phyloP scores from a whole-genome alignment of 768 basidiomycete species.

The Boletus pseudopeckii region DNA sequence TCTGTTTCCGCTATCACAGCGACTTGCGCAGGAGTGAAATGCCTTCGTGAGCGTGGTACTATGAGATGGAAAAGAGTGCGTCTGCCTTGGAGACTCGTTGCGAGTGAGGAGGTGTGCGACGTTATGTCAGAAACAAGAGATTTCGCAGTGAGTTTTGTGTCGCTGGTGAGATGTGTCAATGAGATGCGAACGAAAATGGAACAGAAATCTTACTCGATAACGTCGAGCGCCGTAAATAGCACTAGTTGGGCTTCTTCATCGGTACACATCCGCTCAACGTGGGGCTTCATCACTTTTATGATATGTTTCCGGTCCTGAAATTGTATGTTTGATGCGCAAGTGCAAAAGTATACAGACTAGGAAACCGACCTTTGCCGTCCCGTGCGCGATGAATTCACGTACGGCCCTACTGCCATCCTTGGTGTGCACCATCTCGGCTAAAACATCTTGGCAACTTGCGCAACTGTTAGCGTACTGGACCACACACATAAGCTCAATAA shows the following conservation, averaged over 20 bases:
- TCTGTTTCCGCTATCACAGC: conserved; percentile 72
- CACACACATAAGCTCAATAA: neutral
- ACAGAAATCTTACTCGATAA: conserved; percentile 66
- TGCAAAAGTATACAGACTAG: neutral
- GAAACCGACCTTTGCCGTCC: conserved; percentile 68
- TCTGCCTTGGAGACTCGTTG: conserved; percentile 67
- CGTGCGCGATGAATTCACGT: conserved; percentile 79
- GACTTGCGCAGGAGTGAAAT: conserved; percentile 85
- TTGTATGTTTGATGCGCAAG: neutral
- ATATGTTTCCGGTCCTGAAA: conserved; percentile 85
- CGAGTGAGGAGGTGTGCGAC: conserved; percentile 52
- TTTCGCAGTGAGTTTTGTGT: conserved; percentile 87
- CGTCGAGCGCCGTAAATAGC: conserved; percentile 85
- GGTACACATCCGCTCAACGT: conserved; percentile 81
- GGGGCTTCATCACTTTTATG: conserved; percentile 84
- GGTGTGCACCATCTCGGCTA: conserved; percentile 93
- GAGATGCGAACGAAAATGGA: neutral
- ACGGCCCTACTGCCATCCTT: conserved; percentile 86
- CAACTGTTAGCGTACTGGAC: neutral
- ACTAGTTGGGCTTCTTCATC: conserved; percentile 91
- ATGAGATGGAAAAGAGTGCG: conserved; percentile 81
- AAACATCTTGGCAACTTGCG: conserved; percentile 71
- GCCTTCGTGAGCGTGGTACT: conserved; percentile 75
- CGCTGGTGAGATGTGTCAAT: conserved; percentile 44
- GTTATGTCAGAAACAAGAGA: conserved; percentile 71